Evolutionary conservation across 2,329 filamentous ascomycete genomes (phyloP).

Genomic region (Pseudocercospora pini-densiflorae): DNA sequence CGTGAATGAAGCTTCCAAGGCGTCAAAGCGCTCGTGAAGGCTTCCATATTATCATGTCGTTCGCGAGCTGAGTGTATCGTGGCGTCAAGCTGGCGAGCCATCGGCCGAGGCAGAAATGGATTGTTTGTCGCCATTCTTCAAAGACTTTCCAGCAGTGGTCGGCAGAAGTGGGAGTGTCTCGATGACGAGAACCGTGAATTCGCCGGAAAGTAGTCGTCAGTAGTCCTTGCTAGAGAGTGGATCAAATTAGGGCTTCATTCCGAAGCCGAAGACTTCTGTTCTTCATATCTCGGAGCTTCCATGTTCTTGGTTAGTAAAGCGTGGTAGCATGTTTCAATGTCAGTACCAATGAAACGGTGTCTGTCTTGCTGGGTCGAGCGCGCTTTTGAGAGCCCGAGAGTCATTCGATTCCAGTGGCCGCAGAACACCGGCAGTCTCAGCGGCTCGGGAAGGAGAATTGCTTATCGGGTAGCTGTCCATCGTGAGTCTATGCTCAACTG

Average conservation of each 20-base stretch:
- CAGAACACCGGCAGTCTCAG: not conserved
- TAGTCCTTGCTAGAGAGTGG: not conserved
- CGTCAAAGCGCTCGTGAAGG: not conserved
- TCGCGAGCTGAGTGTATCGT: not conserved
- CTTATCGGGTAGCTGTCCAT: not conserved
- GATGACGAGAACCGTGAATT: not conserved
- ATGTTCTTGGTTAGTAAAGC: not conserved
- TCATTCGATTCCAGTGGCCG: not conserved
- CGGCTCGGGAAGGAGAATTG: not conserved
- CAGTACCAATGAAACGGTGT: not conserved
- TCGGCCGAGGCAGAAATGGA: not conserved
- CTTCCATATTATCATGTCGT: not conserved
- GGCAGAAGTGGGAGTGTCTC: not conserved
- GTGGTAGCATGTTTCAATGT: not conserved
- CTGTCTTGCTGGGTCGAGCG: not conserved
- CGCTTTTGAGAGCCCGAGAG: not conserved
- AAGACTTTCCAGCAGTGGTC: not conserved
- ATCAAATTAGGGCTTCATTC: not conserved
- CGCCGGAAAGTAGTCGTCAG: not conserved
- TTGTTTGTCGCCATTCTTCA: not conserved
- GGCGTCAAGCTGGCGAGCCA: not conserved
- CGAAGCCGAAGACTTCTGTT: not conserved
- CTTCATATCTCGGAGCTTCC: not conserved
- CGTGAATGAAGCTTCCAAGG: not conserved
- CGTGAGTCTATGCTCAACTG: not conserved